Evolutionary conservation across 129 eudicot species (phyloP), one percentile per base, ranked within the genome.

Genomic region (Oenanthe sinensis): DNA sequence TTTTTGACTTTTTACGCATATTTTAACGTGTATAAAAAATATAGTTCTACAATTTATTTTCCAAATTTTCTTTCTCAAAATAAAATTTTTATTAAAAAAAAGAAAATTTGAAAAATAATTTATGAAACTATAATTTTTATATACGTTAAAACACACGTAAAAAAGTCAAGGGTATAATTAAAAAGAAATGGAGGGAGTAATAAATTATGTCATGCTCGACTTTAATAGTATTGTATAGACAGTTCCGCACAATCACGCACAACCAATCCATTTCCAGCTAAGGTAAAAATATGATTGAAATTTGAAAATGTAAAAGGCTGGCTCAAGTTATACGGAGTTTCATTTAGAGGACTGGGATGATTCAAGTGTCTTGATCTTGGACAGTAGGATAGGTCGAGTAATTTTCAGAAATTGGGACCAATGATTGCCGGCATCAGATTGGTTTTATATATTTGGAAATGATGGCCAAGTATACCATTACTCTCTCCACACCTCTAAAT

Each of bases 391-490:
- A 44, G 68, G 62, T 55, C 36, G 73, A 71, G 49, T 70, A 45
- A 81, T 84, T 65, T 74, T 82, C 81, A 77, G 79, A 74, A 74
- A 81, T 62, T 75, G 14, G 80, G 87, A 83, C 77, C 75, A 72
- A 74, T 83, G 81, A 77, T 85, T 79, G 87, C 85, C 30, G 67
- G 73, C 40, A 72, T 65, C 40, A 11, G 71, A 28, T 81, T 82
- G 87, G 81, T 86, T 79, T 54, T 75, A 75, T 83, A 75, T 89
- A 74, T 78, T 83, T 82, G 77, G 80, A 84, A 78, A 80, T 82
- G 82, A 82, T 49, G 81, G 87, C 85, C 85, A 80, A 45, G 37
- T 48, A 73, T 12, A 46, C 78, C 73, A 48, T 63, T 43, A 40
- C 55, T 70, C 69, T 52, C 73, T 74, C 63, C 60, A 5, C 52